A percentile compares a stretch with the other conserved stretches of the same genome.
Evolutionary conservation across 768 basidiomycete species (phyloP).

Genomic region (Amanita jacksonii): DNA sequence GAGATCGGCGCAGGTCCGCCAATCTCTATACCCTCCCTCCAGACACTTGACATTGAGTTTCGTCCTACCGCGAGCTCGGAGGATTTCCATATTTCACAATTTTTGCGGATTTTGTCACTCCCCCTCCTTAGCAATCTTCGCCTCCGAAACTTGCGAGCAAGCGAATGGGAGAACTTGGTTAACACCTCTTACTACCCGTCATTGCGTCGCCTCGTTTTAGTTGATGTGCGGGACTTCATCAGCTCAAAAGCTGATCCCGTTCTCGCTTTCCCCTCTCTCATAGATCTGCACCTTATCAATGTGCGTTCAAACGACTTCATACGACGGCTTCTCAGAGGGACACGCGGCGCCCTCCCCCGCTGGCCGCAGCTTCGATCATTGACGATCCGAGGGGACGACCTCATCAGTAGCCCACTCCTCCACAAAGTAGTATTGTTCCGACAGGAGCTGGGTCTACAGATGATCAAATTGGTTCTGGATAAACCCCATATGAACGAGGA

Average conservation of each 20-base stretch:
- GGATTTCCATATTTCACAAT: conserved; percentile 14
- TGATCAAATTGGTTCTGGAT: conserved; percentile 1
- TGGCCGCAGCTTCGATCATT: conserved; percentile 18
- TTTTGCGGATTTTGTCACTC: conserved; percentile 13
- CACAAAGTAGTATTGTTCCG: conserved; percentile 17
- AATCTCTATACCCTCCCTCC: conserved; percentile 17
- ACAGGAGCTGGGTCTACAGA: conserved; percentile 7
- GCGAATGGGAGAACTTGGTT: conserved; percentile 7
- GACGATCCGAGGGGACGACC: conserved; percentile 15
- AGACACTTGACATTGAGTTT: conserved; percentile 17
- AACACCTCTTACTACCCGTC: conserved; percentile 7
- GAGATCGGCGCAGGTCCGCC: conserved; percentile 7
- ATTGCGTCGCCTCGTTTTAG: conserved; percentile 13
- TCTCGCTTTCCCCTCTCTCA: conserved; percentile 19
- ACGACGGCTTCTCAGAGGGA: conserved; percentile 12
- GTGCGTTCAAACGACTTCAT: conserved; percentile 18
- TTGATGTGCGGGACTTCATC: conserved; percentile 14
- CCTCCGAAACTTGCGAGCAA: conserved; percentile 2
- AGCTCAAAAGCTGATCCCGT: conserved; percentile 9
- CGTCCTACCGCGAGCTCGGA: neutral
- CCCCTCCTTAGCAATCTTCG: conserved; percentile 4
- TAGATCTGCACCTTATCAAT: conserved; percentile 15
- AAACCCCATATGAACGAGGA: conserved; percentile 1
- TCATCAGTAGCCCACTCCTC: conserved; percentile 19
- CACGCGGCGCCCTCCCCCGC: neutral